Conservation (phyloP, 2,329 filamentous ascomycete species). For the Talaromyces verruculosus region DNA sequence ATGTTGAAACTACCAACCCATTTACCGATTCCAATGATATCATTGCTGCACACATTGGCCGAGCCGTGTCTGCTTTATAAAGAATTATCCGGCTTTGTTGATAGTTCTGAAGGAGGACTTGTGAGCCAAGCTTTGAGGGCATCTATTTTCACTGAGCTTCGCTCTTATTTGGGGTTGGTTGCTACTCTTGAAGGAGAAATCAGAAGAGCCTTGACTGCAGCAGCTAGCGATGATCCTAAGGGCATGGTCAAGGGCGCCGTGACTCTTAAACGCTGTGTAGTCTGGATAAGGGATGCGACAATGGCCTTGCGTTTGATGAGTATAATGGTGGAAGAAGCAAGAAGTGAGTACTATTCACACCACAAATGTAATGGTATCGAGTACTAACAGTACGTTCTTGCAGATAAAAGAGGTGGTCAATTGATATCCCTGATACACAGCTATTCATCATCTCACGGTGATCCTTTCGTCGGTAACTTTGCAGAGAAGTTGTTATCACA, state of each 20-base stretch:
- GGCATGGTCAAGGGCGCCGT: conserved; percentile 84
- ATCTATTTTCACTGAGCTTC: conserved; percentile 78
- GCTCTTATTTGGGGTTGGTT: conserved; percentile 85
- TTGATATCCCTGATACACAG: conserved; percentile 90
- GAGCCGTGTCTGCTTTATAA: conserved; percentile 93
- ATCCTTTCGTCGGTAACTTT: conserved; percentile 90
- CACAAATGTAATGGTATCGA: neutral
- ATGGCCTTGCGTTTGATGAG: conserved; percentile 94
- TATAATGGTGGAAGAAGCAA: conserved; percentile 87
- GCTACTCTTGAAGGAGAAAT: conserved; percentile 93
- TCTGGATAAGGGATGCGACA: conserved; percentile 96
- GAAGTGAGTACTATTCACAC: conserved; percentile 47
- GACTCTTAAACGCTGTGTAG: conserved; percentile 89
- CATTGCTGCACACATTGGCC: conserved; percentile 82
- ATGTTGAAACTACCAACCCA: conserved; percentile 73
- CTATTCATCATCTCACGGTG: conserved; percentile 90
- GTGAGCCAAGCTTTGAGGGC: conserved; percentile 88
- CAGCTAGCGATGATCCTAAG: conserved; percentile 60
- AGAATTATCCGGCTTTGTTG: conserved; percentile 75
- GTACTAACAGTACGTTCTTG: conserved; percentile 18
- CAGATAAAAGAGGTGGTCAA: conserved; percentile 76
- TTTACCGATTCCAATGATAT: conserved; percentile 79
- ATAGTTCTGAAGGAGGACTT: conserved; percentile 77
- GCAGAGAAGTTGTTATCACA: conserved; percentile 83
- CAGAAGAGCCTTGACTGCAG: conserved; percentile 70